Conservation (phyloP, 106 monocot species). For the Acanthochlamys bracteata region DNA sequence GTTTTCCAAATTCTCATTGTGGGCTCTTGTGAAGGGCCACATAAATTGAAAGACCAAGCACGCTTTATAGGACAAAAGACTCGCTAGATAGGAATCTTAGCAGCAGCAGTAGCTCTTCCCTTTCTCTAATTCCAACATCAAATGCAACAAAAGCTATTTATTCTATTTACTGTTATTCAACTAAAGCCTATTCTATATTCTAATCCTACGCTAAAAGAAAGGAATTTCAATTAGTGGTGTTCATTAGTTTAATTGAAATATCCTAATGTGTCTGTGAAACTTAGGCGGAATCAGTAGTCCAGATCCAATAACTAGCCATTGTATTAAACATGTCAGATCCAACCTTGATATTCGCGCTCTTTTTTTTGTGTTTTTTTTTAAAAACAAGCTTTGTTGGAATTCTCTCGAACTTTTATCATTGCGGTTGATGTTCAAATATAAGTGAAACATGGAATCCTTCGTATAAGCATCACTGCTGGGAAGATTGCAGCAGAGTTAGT, state of each 20-base stretch:
- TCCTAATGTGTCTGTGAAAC: neutral
- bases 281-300: neutral
- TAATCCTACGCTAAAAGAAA: conserved; percentile 1
- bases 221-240: neutral
- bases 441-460: too few species aligned
- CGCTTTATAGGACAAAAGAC: conserved; percentile 4
- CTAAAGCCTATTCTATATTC: neutral
- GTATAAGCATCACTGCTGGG: too few species aligned
- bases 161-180: too few species aligned
- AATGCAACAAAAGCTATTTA: neutral
- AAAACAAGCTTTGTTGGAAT: too few species aligned
- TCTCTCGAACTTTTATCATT: too few species aligned
- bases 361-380: neutral
- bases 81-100: neutral
- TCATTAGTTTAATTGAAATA: neutral
- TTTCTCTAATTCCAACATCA: conserved; percentile 4
- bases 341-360: neutral
- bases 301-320: conserved; percentile 5
- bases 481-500: too few species aligned
- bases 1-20: too few species aligned
- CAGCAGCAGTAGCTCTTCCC: neutral
- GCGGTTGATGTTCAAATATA: too few species aligned
- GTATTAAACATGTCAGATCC: neutral
- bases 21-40: too few species aligned
- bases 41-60: too few species aligned